These are phyloP conservation scores for Fusarium nodosum DNA, from an alignment of 2,329 filamentous ascomycete genomes.

Conservation along the genomic window DNA sequence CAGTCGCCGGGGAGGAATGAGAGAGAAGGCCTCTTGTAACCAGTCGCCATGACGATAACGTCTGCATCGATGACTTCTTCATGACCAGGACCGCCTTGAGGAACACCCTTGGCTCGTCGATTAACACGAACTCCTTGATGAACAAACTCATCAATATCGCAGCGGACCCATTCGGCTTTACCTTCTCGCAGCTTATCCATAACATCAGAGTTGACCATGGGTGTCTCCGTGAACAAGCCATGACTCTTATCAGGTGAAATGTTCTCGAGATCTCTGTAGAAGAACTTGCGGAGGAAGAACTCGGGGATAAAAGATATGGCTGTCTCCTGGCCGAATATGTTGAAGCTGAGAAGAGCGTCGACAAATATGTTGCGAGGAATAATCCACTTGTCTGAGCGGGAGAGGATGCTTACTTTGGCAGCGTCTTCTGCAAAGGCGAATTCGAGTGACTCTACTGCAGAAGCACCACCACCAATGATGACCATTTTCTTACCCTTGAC, in stretches of 20 bases:
- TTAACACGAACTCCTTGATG: conserved; percentile 78
- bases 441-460: conserved; percentile 85
- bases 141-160: conserved; percentile 78
- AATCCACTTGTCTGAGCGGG: conserved; percentile 87
- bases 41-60: conserved; percentile 86
- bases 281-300: conserved; percentile 78
- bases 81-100: conserved; percentile 79
- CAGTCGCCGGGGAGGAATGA: conserved; percentile 79
- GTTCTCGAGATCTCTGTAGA: conserved; percentile 84
- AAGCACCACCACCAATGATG: conserved; percentile 83
- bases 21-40: conserved; percentile 80
- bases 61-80: conserved; percentile 77
- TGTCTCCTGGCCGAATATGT: conserved; percentile 84
- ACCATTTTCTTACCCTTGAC: conserved; percentile 81
- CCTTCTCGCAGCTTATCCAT: conserved; percentile 80
- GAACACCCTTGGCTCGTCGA: conserved; percentile 77
- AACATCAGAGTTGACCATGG: conserved; percentile 88
- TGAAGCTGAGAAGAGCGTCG: conserved; percentile 79
- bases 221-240: conserved; percentile 80
- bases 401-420: conserved; percentile 77
- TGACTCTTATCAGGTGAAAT: conserved; percentile 77
- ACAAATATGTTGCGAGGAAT: conserved; percentile 84
- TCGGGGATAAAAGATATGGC: conserved; percentile 83
- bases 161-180: conserved; percentile 82
- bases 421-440: conserved; percentile 78